phyloP scores from a whole-genome alignment of 1,284 basidiomycete species.

The Puccinia polysora region DNA sequence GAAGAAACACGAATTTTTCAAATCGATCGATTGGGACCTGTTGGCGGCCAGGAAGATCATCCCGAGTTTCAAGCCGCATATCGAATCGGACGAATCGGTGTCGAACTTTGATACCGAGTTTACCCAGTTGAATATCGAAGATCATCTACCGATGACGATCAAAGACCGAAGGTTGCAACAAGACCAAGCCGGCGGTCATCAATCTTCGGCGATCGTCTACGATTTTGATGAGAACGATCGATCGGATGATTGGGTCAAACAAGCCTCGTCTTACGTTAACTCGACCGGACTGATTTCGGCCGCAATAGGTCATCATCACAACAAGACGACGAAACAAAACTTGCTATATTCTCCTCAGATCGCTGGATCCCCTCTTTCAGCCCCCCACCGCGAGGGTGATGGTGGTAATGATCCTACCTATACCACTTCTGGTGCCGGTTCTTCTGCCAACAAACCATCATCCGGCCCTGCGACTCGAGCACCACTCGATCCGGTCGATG shows the following conservation, averaged over 20 bases:
- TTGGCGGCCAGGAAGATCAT: conserved; percentile 84
- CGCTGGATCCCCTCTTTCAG: no score
- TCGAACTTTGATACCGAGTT: conserved; percentile 99
- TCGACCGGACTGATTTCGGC: background rate
- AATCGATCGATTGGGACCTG: conserved; percentile 80
- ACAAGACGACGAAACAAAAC: background rate
- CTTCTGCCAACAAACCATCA: background rate
- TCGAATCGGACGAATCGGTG: conserved; percentile 96
- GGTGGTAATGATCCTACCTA: no score
- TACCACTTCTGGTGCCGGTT: background rate
- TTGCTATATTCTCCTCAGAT: no score
- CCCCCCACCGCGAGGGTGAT: no score
- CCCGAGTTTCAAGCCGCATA: conserved; percentile 94
- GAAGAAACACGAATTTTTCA: conserved; percentile 95
- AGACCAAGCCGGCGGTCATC: background rate
- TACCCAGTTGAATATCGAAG: conserved; percentile 74
- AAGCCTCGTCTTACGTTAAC: conserved; percentile 20
- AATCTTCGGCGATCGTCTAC: background rate
- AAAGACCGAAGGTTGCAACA: background rate
- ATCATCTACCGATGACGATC: conserved; percentile 54
- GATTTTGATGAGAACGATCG: conserved; percentile 41
- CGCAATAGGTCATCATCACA: background rate
- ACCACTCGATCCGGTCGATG: no score
- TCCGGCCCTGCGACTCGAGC: no score
- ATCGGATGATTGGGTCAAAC: conserved; percentile 36